Evolutionary conservation across 352 stramenopile genomes (phyloP), one percentile per base, ranked within the genome.

Genomic region (Globisporangium recalcitrans): DNA sequence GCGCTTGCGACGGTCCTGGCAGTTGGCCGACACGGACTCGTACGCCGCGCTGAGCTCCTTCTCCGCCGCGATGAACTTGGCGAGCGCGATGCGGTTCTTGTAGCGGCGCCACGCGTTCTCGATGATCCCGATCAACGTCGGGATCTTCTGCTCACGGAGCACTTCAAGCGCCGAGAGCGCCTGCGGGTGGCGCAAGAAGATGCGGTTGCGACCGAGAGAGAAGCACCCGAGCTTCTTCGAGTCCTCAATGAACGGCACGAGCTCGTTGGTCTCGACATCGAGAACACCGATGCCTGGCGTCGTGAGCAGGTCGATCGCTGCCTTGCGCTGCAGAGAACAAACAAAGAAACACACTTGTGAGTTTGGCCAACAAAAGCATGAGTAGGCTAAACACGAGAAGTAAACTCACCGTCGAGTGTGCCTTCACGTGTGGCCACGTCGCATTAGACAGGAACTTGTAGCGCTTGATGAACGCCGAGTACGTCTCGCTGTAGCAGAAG

Each of bases 171-270:
- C 80, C n/a, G 89, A 96, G 16, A 96, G 70, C 11, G 89, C 90
- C 58, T 95, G 82, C 13, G 90, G 90, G 57, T 94, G 82, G 56
- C 90, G 90, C 66, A 97, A 70, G 67, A 97, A 97, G 54, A 97
- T 80, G 69, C 93, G 93, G 68, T 91, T 95, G 47, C 82, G 82
- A 16, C 90, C 90, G 38, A 97, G 74, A 27, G 82, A 87, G 58
- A 87, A 93, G 69, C 80, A 90, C 31, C 82, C 85, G 21, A 93
- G 71, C 58, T 78, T 82, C 32, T 85, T 70, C 1, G 78, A 76
- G 70, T 93, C 85, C 61, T 93, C 85, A 58, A 88, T 65, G 49
- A 93, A 93, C 49, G 80, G 77, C 64, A 92, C 71, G 8, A 85
- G 58, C 52, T 75, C 62, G 8, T 71, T 63, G 21, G 77, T 83